Evolutionary conservation across 805 yeast genomes (phyloP).

Genomic region (Ogataea ganodermae): DNA sequence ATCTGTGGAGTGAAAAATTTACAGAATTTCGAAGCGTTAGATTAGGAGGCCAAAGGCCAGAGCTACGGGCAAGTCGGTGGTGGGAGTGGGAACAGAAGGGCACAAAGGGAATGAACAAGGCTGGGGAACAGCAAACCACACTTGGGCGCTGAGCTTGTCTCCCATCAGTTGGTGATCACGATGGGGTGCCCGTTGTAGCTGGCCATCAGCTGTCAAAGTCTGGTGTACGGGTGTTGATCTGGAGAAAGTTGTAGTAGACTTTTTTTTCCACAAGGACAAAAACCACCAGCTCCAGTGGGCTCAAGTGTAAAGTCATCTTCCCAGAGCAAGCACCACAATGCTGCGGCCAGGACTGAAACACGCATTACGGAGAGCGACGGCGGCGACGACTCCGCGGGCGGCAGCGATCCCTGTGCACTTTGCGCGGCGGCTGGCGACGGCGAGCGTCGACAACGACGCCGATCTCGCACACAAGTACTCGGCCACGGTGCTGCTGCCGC

Average conservation of each 20-base stretch:
- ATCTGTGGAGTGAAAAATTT: not conserved
- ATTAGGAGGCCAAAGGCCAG: too few relatives aligned
- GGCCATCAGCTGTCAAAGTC: too few relatives aligned
- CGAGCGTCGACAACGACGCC: not conserved
- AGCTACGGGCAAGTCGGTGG: too few relatives aligned
- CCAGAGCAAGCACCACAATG: not conserved
- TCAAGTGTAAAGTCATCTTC: not conserved
- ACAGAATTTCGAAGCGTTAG: too few relatives aligned
- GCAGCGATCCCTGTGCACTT: not conserved
- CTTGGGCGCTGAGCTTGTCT: too few relatives aligned
- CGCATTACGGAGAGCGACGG: not conserved
- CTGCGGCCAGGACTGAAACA: constrained; percentile 1
- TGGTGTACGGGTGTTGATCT: not conserved
- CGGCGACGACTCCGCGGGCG: not conserved
- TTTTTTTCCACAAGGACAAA: not conserved
- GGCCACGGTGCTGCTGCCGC: constrained; percentile 51
- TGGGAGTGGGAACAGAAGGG: too few relatives aligned
- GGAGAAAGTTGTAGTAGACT: too few relatives aligned
- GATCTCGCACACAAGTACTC: constrained; percentile 25
- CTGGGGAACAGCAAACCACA: too few relatives aligned
- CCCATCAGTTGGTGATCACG: too few relatives aligned
- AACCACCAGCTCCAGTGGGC: not conserved
- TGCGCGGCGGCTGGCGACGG: not conserved
- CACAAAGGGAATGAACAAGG: too few relatives aligned
- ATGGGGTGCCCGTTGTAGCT: too few relatives aligned